These are phyloP conservation scores for Porcisia deanei DNA, from an alignment of 208 protist genomes.

Conservation along the genomic window DNA sequence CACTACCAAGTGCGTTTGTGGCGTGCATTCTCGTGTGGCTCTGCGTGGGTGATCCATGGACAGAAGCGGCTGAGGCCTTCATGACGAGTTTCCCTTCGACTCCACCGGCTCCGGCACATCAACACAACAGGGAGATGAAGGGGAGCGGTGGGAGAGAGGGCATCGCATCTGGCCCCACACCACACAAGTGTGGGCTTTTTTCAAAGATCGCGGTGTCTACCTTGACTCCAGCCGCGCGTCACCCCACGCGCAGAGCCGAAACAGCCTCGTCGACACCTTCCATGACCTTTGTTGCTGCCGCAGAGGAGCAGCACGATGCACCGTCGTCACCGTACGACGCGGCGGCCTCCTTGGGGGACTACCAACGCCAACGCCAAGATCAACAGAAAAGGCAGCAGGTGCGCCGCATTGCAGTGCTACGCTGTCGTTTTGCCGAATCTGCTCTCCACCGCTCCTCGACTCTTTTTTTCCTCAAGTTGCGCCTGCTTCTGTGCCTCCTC, in stretches of 20 bases:
- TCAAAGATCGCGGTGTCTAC: neutral
- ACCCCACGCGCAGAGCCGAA: neutral
- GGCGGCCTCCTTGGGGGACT: neutral
- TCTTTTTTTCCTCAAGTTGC: conserved; percentile 36
- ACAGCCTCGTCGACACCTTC: neutral
- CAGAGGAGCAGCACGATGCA: neutral
- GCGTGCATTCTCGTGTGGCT: conserved; percentile 22
- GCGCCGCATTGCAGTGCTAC: conserved; percentile 13
- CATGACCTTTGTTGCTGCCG: neutral
- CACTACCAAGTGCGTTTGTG: conserved; percentile 16
- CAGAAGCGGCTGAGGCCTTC: conserved; percentile 13
- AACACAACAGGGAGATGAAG: neutral
- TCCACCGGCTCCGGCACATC: neutral
- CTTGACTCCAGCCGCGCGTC: neutral
- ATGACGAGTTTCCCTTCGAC: neutral
- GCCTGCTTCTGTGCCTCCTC: conserved; percentile 32
- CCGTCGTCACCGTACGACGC: neutral
- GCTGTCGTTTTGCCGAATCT: conserved; percentile 15
- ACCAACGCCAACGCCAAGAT: neutral
- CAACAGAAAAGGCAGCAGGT: neutral
- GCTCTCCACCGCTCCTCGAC: conserved; percentile 20
- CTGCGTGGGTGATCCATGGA: conserved; percentile 23
- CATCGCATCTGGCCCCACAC: neutral
- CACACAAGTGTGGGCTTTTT: neutral
- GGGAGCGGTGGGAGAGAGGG: neutral